Base-by-base conservation (phyloP, 2,329 filamentous ascomycete species). In the Pezicula rhizophila region DNA sequence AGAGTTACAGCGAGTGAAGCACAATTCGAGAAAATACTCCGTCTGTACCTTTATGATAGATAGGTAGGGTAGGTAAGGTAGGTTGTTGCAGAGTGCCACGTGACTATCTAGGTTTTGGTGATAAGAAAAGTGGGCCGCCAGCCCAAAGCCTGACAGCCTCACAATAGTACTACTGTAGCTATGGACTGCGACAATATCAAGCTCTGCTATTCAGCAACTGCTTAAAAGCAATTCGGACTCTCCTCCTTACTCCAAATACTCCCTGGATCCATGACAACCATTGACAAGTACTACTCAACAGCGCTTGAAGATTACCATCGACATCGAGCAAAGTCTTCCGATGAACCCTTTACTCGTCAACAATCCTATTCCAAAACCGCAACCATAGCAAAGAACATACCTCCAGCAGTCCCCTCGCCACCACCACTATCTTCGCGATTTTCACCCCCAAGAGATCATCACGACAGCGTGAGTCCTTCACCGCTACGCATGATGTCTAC, bases 401-500 rank as follows among this genome's bases (percentile, higher is more conserved):
- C 80, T 42, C 80, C 80, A 10, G 76, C 79, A 20, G 80, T 73
- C 33, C 80, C 80, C 37, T 82, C 80, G 14, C 80, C 80, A 50
- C 80, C 80, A 3, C 73, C 75, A 35, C 71, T 75, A 45, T 75
- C 73, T 37, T 74, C 76, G 45, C 72, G 76, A 54, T 76, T 73
- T 7, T 82, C 78, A 40, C 78, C 77, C 8, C 76, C 78, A 18
- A 51, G 44, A 43, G 53, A 49, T 50, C 50, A 48, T 8, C 46
- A 57, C 15, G 26, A 28, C 34, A 35, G 39, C 15, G 33, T 40
- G 39, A 48, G 45, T 18, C 45, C 11, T 15, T 34, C 41, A 28
- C 48, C 47, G 26, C 33, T 37, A 6, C 45, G 51, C 38, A 59
- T 48, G 12, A 59, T 73, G 56, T 72, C 66, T 43, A 64, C 69